Evolutionary conservation across 441 rosid species (phyloP).

Genomic region (Populus hybrid): DNA sequence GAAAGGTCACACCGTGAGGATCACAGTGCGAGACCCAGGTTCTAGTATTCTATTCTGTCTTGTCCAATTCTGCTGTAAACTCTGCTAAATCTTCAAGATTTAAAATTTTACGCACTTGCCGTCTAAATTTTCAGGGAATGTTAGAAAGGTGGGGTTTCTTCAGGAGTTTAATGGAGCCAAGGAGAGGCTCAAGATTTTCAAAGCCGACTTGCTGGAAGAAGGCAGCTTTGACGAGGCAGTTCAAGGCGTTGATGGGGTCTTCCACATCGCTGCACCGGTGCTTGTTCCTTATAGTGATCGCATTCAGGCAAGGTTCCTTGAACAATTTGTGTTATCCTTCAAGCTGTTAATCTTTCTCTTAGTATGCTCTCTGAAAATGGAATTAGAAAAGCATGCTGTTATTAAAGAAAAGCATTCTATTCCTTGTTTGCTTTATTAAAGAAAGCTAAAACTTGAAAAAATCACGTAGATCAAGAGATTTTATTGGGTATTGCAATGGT

Average conservation of each 20-base stretch:
- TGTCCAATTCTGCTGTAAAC: too few species aligned
- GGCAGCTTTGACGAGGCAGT: conserved; percentile 80
- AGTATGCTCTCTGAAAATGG: too few species aligned
- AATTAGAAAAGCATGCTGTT: too few species aligned
- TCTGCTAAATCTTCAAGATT: too few species aligned
- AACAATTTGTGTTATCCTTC: too few species aligned
- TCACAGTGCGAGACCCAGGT: conserved; percentile 80
- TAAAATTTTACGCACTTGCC: too few species aligned
- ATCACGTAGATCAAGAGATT: too few species aligned
- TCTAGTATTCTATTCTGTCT: neutral
- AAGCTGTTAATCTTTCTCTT: too few species aligned
- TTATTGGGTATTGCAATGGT: too few species aligned
- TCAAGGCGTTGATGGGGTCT: conserved; percentile 73
- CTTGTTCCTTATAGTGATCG: conserved; percentile 54
- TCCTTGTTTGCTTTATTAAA: too few species aligned
- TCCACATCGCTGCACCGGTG: conserved; percentile 85
- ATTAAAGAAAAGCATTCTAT: too few species aligned
- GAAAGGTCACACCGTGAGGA: conserved; percentile 53
- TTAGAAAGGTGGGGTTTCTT: conserved; percentile 50
- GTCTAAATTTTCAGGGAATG: conserved; percentile 35
- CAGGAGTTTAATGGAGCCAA: conserved; percentile 62
- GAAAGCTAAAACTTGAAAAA: too few species aligned
- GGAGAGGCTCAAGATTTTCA: conserved; percentile 61
- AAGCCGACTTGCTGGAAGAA: conserved; percentile 66
- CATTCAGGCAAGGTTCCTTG: conserved; percentile 36